A percentile compares a stretch with the other conserved stretches of the same genome.
These are phyloP conservation scores for Periconia sp. DNA, from an alignment of 2,329 filamentous ascomycete genomes.

Conservation along the genomic window DNA sequence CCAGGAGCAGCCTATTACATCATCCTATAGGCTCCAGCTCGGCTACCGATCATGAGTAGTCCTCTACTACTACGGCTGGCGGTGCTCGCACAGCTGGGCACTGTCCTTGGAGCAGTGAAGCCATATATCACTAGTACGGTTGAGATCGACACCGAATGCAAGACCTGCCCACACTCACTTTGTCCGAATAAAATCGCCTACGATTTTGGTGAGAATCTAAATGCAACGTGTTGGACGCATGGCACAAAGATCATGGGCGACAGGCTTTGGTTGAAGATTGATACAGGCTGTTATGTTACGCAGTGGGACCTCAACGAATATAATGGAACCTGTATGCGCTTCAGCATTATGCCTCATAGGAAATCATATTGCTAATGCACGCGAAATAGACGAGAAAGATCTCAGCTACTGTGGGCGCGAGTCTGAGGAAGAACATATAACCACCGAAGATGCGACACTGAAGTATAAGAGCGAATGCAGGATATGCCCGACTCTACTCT, in stretches of 20 bases:
- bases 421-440: constrained; percentile 32
- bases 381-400: constrained; percentile 24
- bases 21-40: too few relatives aligned
- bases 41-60: constrained; percentile 11
- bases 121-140: constrained; percentile 26
- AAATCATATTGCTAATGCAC: too few relatives aligned
- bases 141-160: constrained; percentile 38
- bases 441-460: constrained; percentile 26
- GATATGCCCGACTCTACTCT: constrained; percentile 26
- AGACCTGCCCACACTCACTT: constrained; percentile 36
- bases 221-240: constrained; percentile 36
- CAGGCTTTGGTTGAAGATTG: constrained; percentile 35
- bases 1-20: too few relatives aligned
- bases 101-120: constrained; percentile 8
- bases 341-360: too few relatives aligned
- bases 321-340: constrained; percentile 28
- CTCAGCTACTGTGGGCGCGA: constrained; percentile 32
- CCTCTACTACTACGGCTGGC: constrained; percentile 1
- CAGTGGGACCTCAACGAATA: constrained; percentile 37
- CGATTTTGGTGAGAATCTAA: constrained; percentile 19
- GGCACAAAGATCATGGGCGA: constrained; percentile 36
- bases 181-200: constrained; percentile 33
- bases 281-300: constrained; percentile 36
- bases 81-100: neutral
- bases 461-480: constrained; percentile 38